Evolutionary conservation across 768 basidiomycete genomes (phyloP).

Genomic region (Rhizopogon roseolus): DNA sequence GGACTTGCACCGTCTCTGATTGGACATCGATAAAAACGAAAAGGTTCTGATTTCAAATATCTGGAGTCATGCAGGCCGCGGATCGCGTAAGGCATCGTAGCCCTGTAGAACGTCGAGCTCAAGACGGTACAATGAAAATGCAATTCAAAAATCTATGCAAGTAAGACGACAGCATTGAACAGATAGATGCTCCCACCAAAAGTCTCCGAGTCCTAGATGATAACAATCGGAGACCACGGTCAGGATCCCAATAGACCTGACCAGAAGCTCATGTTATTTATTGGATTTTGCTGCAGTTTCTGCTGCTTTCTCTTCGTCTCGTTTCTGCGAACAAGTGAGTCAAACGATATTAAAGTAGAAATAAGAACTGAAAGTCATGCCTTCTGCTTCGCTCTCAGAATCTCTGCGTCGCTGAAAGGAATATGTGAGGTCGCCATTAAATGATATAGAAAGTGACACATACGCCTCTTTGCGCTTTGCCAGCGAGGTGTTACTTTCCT

Average conservation of each 20-base stretch:
- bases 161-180: constrained; percentile 6
- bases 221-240: constrained; percentile 1
- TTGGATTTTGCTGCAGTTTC: constrained; percentile 18
- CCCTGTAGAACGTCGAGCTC: not conserved
- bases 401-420: constrained; percentile 63
- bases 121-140: not conserved
- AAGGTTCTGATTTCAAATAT: not conserved
- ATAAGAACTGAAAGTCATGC: constrained; percentile 30
- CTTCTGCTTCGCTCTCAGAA: constrained; percentile 75
- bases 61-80: not conserved
- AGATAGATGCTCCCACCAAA: constrained; percentile 9
- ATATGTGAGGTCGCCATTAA: constrained; percentile 17
- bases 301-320: constrained; percentile 43
- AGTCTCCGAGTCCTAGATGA: constrained; percentile 4
- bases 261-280: constrained; percentile 33
- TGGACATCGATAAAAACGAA: not conserved
- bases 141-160: not conserved
- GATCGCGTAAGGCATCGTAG: not conserved
- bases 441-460: constrained; percentile 29
- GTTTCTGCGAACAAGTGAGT: constrained; percentile 38
- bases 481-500: constrained; percentile 60
- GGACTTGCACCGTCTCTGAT: not conserved
- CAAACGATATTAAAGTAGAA: not conserved
- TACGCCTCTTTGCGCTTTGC: constrained; percentile 75
- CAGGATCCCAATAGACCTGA: constrained; percentile 12